phyloP scores from a whole-genome alignment of 495 filamentous ascomycete species.

The Bacidia rubella region DNA sequence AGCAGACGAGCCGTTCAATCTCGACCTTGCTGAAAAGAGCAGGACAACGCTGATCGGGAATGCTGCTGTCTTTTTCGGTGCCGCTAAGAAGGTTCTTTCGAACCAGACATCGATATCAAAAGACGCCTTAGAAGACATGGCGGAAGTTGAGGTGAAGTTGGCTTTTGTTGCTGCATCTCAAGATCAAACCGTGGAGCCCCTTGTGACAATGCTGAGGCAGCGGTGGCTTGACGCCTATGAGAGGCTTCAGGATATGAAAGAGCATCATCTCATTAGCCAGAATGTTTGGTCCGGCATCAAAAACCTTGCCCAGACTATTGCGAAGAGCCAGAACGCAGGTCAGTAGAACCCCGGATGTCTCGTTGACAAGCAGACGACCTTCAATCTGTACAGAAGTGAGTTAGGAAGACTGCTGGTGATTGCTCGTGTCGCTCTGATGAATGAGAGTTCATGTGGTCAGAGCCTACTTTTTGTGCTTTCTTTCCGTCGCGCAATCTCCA shows the following conservation, averaged over 20 bases:
- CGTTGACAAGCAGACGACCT: too few relatives aligned
- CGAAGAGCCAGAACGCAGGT: too few relatives aligned
- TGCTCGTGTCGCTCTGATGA: not conserved
- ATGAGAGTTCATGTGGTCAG: not conserved
- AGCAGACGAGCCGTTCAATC: constrained; percentile 33
- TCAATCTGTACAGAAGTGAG: too few relatives aligned
- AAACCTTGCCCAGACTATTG: too few relatives aligned
- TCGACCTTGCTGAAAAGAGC: constrained; percentile 34
- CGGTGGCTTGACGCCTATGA: not conserved
- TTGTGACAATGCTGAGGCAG: not conserved
- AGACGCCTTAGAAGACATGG: constrained; percentile 29
- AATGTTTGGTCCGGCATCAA: not conserved
- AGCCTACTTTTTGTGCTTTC: constrained; percentile 10
- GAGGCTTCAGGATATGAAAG: constrained; percentile 1
- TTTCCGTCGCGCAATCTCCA: constrained; percentile 24
- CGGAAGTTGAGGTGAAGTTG: constrained; percentile 26
- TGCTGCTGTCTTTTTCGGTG: constrained; percentile 51
- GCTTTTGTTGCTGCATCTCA: not conserved
- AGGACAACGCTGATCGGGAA: constrained; percentile 41
- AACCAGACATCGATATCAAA: constrained; percentile 29
- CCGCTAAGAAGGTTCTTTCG: constrained; percentile 27
- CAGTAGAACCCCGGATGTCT: too few relatives aligned
- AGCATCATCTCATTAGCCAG: not conserved
- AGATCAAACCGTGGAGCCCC: not conserved
- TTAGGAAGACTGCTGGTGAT: too few relatives aligned